Evolutionary conservation across 2,329 filamentous ascomycete species (phyloP), one percentile per base, ranked within the genome.

Genomic region (Ascochyta lentis): DNA sequence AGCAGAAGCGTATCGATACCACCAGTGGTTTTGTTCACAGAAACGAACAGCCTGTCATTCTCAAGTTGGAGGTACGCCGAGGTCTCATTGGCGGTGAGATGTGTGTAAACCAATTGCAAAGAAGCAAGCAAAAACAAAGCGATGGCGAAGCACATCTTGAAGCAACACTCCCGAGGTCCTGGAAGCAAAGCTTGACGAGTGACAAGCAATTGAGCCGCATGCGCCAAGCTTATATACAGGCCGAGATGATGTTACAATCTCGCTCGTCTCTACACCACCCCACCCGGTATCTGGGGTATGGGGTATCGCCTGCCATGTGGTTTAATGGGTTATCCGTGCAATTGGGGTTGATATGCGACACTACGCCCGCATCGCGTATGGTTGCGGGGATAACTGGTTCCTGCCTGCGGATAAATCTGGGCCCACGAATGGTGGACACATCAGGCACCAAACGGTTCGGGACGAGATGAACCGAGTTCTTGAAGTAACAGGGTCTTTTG

Each of bases 11-110:
- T 39, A 26, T 48, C 45, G 12, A 48, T 48, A 6, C 35, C 45
- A 10, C 45, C 45, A 1, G 45, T 48, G 6, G 45, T 48, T 26
- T 48, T 48, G 26, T 48, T 48, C 12, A 48, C 45, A 4, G 38
- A 38, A 19, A 55, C 52, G 10, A 55, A 55, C 13, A 55, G 33
- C n/a, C 45, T 35, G 33, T 55, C 52, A 13, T 55, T 55, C n/a
- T 55, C 40, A 6, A 55, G 45, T 9, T 55, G 52, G 6, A 55
- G 34, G 40, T 55, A 55, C 15, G 46, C 24, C 13, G 52, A 55
- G 5, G 45, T 55, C 46, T 55, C 39, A 15, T 55, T 55, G 52
- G 52, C 52, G 19, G 39, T 55, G 6, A 55, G 46, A 5, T 19
- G 52, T n/a, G 52, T 24, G 13, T 27, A 24, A 15, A 23, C 26